phyloP scores from a whole-genome alignment of 2,329 filamentous ascomycete species.

The Capronia coronata region DNA sequence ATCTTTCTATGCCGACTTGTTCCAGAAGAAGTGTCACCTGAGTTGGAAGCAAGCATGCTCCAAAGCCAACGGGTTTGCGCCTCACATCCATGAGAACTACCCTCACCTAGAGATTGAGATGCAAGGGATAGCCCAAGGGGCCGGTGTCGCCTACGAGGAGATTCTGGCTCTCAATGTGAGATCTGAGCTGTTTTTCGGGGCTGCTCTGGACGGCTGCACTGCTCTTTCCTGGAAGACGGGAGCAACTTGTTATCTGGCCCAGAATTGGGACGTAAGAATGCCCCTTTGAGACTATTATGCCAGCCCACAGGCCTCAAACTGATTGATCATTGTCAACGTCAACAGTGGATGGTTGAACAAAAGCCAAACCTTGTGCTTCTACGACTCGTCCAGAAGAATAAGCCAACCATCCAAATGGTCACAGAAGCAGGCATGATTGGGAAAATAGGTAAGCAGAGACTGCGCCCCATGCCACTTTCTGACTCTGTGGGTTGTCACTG shows the following conservation, averaged over 20 bases:
- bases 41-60: constrained; percentile 2
- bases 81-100: constrained; percentile 4
- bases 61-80: neutral
- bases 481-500: neutral
- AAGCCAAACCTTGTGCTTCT: constrained; percentile 46
- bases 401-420: constrained; percentile 47
- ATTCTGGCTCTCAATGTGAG: constrained; percentile 54
- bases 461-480: too few relatives aligned
- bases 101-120: constrained; percentile 2
- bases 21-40: constrained; percentile 1
- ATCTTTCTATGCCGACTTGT: constrained; percentile 3
- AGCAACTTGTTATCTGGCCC: constrained; percentile 39
- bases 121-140: constrained; percentile 48
- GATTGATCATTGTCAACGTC: neutral
- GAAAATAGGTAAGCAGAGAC: constrained; percentile 6
- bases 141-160: constrained; percentile 40
- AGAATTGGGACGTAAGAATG: constrained; percentile 46
- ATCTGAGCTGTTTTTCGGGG: constrained; percentile 53
- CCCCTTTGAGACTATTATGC: neutral
- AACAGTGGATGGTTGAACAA: constrained; percentile 41
- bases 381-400: constrained; percentile 40
- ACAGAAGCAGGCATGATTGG: constrained; percentile 37
- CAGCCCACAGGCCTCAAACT: neutral
- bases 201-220: constrained; percentile 53
- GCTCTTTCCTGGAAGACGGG: constrained; percentile 45